Percentiles rank a stretch among this genome's conserved stretches.
These are phyloP conservation scores for Cyclocybe aegerita DNA, from an alignment of 768 basidiomycete genomes.

Conservation along the genomic window DNA sequence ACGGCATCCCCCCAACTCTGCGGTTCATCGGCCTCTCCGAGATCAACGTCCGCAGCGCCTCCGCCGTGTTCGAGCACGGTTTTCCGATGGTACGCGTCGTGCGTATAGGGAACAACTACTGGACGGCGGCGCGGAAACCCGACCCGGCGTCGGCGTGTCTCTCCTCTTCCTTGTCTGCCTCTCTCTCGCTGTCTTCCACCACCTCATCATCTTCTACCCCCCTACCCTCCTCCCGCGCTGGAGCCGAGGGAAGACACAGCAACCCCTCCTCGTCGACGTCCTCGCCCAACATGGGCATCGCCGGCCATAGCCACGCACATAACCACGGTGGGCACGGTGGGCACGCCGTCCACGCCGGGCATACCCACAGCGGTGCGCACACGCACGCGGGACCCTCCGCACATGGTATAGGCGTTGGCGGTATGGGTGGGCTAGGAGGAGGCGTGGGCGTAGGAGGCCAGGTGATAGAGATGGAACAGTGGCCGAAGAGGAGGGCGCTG, in stretches of 20 bases:
- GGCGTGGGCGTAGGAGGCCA: too few species aligned
- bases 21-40: slow-evolving; percentile 59
- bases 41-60: slow-evolving; percentile 38
- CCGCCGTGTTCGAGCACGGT: slow-evolving; percentile 51
- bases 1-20: slow-evolving; percentile 52
- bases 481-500: too few species aligned
- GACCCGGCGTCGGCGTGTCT: slow-evolving; percentile 7
- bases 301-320: background rate
- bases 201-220: background rate
- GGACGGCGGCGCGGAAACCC: slow-evolving; percentile 40
- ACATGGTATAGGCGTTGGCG: too few species aligned
- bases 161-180: background rate
- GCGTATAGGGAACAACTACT: slow-evolving; percentile 52
- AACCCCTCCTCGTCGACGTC: background rate
- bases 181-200: background rate
- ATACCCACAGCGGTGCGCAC: background rate
- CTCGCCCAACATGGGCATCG: background rate
- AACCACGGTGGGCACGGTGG: background rate
- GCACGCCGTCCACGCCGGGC: background rate
- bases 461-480: too few species aligned
- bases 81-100: slow-evolving; percentile 63
- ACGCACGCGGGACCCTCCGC: too few species aligned
- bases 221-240: background rate
- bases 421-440: too few species aligned
- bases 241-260: background rate